Evolutionary conservation across 2,329 filamentous ascomycete species (phyloP).

Genomic region (Alternaria sp.): DNA sequence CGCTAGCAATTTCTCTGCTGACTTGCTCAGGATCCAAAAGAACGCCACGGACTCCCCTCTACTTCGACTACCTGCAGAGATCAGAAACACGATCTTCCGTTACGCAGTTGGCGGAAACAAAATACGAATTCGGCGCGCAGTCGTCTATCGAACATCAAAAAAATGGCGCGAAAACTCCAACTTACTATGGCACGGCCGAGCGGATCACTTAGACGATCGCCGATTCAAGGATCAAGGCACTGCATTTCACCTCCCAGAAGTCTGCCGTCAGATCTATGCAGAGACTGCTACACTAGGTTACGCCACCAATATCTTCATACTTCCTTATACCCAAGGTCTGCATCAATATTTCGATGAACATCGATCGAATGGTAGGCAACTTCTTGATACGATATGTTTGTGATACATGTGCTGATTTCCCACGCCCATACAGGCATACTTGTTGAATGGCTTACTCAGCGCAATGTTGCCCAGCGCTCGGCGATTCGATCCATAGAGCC

Average conservation of each 20-base stretch:
- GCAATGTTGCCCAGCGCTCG: too few relatives aligned
- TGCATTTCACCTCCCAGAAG: not conserved
- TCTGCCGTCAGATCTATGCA: not conserved
- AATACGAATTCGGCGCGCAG: not conserved
- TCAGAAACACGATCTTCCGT: slow-evolving; percentile 8
- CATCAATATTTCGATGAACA: too few relatives aligned
- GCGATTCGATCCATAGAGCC: too few relatives aligned
- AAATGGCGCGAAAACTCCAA: not conserved
- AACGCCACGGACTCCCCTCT: slow-evolving; percentile 10
- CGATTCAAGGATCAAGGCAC: not conserved
- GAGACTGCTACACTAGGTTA: not conserved
- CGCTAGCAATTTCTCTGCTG: not conserved
- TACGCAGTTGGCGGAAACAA: not conserved
- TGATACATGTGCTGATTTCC: too few relatives aligned
- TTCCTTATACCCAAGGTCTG: not conserved
- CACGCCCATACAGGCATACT: too few relatives aligned
- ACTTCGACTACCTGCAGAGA: slow-evolving; percentile 14
- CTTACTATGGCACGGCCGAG: not conserved
- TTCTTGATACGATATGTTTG: too few relatives aligned
- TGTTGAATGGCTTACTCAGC: too few relatives aligned
- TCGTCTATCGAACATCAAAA: not conserved
- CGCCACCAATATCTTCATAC: not conserved
- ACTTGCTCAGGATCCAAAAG: not conserved
- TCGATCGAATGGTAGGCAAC: too few relatives aligned
- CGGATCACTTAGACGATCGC: not conserved